Evolutionary conservation across 1,139 yeast genomes (phyloP).

Genomic region (Scheffersomyces illinoinensis): DNA sequence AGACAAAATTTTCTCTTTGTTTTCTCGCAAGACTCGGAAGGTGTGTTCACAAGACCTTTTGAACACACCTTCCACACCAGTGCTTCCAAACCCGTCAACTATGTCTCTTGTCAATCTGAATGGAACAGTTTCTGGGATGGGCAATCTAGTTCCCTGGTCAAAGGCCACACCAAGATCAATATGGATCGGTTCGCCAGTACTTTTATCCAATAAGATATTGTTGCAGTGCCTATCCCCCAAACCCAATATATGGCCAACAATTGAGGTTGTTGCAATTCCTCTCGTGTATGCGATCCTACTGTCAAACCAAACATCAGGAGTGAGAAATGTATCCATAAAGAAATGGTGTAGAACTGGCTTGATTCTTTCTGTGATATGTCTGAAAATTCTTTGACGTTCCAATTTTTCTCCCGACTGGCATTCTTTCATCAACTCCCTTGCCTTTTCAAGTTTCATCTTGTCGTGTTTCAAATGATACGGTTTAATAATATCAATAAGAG

Average conservation of each 20-base stretch:
- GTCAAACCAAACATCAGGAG: slow-evolving; percentile 72
- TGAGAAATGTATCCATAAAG: slow-evolving; percentile 66
- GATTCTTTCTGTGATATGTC: slow-evolving; percentile 50
- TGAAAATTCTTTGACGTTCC: slow-evolving; percentile 53
- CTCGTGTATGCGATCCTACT: slow-evolving; percentile 67
- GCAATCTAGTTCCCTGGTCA: slow-evolving; percentile 82
- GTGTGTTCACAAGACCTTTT: slow-evolving; percentile 73
- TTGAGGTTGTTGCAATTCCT: slow-evolving; percentile 83
- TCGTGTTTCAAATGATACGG: slow-evolving; percentile 57
- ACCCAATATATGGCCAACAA: slow-evolving; percentile 85
- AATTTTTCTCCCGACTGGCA: slow-evolving; percentile 48
- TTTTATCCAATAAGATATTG: slow-evolving; percentile 77
- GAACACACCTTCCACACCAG: slow-evolving; percentile 79
- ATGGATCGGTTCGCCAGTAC: slow-evolving; percentile 89
- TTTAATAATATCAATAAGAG: slow-evolving; percentile 67
- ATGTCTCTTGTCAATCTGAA: slow-evolving; percentile 88
- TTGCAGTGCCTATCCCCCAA: slow-evolving; percentile 95
- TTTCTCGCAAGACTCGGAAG: slow-evolving; percentile 62
- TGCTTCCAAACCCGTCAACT: slow-evolving; percentile 88
- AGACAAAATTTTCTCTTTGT: slow-evolving; percentile 70
- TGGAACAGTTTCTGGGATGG: slow-evolving; percentile 92
- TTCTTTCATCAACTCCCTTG: slow-evolving; percentile 65
- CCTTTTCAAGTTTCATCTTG: slow-evolving; percentile 51
- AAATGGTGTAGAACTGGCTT: slow-evolving; percentile 70
- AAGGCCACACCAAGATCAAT: slow-evolving; percentile 96